A percentile compares a stretch with the other conserved stretches of the same genome.
These are phyloP conservation scores for Colletotrichum chlorophyti DNA, from an alignment of 2,329 filamentous ascomycete species.

Conservation along the genomic window DNA sequence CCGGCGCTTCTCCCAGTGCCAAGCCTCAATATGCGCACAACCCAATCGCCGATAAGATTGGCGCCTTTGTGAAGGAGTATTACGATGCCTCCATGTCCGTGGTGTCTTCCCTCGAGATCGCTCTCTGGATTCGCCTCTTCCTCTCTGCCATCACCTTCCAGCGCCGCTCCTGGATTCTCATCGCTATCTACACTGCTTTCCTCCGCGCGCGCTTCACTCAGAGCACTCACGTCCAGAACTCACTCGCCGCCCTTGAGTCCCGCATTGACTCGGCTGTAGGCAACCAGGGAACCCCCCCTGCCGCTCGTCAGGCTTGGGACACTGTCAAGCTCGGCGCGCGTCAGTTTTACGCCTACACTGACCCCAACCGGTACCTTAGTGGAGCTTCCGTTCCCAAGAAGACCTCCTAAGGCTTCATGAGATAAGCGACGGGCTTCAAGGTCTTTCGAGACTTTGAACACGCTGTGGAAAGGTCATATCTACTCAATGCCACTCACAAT, in stretches of 20 bases:
- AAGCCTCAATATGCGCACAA: constrained; percentile 62
- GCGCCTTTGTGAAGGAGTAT: constrained; percentile 95
- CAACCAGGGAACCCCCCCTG: constrained; percentile 85
- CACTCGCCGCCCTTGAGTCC: constrained; percentile 74
- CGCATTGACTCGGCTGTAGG: constrained; percentile 83
- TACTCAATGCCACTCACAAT: background rate
- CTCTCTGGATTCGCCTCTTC: constrained; percentile 83
- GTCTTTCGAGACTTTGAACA: background rate
- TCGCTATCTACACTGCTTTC: constrained; percentile 88
- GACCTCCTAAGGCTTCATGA: constrained; percentile 42
- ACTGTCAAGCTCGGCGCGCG: constrained; percentile 74
- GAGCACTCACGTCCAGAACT: constrained; percentile 89
- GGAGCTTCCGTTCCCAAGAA: constrained; percentile 60
- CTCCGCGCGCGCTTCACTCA: constrained; percentile 88
- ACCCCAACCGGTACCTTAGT: constrained; percentile 75
- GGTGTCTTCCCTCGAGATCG: constrained; percentile 87
- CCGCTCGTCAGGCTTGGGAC: constrained; percentile 81
- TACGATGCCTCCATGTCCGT: constrained; percentile 96
- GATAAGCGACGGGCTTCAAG: background rate
- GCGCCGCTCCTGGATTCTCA: constrained; percentile 88
- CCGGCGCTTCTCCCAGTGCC: constrained; percentile 61
- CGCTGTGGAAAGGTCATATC: background rate
- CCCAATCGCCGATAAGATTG: constrained; percentile 81
- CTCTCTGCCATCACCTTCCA: constrained; percentile 85
- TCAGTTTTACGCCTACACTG: constrained; percentile 81